These are phyloP conservation scores for Schrenkiella parvula DNA, from an alignment of 345 rosid genomes.

Conservation along the genomic window DNA sequence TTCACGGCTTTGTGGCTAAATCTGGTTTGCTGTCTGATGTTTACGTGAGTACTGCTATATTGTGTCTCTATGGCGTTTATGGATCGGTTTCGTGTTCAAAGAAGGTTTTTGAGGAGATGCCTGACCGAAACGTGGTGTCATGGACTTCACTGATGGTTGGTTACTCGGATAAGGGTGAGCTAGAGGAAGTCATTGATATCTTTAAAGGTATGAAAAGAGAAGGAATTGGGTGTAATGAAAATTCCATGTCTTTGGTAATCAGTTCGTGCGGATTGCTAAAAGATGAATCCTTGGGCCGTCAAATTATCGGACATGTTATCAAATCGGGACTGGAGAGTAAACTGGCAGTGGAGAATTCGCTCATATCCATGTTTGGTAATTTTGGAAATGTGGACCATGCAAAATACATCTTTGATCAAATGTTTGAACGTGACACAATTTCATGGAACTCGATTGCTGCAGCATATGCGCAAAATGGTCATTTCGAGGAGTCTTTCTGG, in stretches of 20 bases:
- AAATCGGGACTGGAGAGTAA: constrained; percentile 55
- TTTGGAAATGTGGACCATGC: constrained; percentile 48
- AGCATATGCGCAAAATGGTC: constrained; percentile 53
- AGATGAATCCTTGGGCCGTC: constrained; percentile 50
- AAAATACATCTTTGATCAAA: constrained; percentile 42
- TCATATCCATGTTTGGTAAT: constrained; percentile 70
- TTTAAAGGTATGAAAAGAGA: constrained; percentile 52
- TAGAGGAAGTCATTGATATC: constrained; percentile 45
- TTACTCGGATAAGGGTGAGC: constrained; percentile 50
- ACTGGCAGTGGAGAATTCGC: constrained; percentile 65
- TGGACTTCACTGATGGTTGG: constrained; percentile 94
- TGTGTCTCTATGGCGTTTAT: constrained; percentile 71
- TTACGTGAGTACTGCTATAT: constrained; percentile 69
- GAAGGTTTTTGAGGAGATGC: constrained; percentile 84
- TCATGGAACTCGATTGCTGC: constrained; percentile 79
- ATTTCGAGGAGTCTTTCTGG: constrained; percentile 40
- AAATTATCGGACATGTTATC: constrained; percentile 54
- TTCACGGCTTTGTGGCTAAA: constrained; percentile 57
- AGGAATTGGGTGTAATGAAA: constrained; percentile 55
- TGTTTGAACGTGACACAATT: constrained; percentile 61
- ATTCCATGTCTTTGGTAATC: constrained; percentile 61
- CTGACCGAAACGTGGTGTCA: constrained; percentile 67
- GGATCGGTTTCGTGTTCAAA: constrained; percentile 45
- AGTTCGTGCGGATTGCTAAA: constrained; percentile 58
- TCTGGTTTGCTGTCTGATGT: constrained; percentile 61